Conservation (phyloP, 2,329 filamentous ascomycete genomes). For the Cercospora zeae-maydis region DNA sequence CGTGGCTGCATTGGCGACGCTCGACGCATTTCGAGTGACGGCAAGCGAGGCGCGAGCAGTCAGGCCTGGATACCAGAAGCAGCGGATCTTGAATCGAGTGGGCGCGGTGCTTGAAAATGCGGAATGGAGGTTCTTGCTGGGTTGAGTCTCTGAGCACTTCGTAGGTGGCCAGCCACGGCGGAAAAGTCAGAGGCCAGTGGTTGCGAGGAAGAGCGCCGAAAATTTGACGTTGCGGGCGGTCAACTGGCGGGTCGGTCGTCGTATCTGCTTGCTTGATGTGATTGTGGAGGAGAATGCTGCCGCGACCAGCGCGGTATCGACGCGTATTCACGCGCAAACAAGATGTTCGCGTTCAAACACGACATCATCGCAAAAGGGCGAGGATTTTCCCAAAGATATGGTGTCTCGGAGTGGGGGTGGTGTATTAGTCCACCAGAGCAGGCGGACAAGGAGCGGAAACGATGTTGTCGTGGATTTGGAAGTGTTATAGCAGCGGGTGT, state of each 20-base stretch:
- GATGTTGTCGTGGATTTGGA: not conserved
- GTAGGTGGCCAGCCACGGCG: not conserved
- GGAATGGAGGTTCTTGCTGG: not conserved
- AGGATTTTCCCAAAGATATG: not conserved
- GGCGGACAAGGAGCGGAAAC: not conserved
- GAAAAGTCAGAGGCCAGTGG: not conserved
- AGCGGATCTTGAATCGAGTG: not conserved
- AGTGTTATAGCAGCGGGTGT: not conserved
- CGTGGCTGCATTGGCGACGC: not conserved
- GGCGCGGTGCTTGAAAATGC: not conserved
- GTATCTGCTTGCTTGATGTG: not conserved
- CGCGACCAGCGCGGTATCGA: not conserved
- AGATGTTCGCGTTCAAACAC: not conserved
- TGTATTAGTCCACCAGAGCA: not conserved
- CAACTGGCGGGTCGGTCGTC: not conserved
- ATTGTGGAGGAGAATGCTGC: not conserved
- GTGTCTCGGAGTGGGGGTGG: not conserved
- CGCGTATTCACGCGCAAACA: not conserved
- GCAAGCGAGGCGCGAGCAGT: not conserved
- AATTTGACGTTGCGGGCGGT: not conserved
- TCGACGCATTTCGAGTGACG: not conserved
- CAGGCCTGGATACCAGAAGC: not conserved
- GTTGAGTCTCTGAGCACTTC: not conserved
- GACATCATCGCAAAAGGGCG: not conserved
- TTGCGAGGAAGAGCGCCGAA: not conserved